These are phyloP conservation scores for Ophiostoma ips DNA, from an alignment of 2,329 filamentous ascomycete species.

Conservation along the genomic window DNA sequence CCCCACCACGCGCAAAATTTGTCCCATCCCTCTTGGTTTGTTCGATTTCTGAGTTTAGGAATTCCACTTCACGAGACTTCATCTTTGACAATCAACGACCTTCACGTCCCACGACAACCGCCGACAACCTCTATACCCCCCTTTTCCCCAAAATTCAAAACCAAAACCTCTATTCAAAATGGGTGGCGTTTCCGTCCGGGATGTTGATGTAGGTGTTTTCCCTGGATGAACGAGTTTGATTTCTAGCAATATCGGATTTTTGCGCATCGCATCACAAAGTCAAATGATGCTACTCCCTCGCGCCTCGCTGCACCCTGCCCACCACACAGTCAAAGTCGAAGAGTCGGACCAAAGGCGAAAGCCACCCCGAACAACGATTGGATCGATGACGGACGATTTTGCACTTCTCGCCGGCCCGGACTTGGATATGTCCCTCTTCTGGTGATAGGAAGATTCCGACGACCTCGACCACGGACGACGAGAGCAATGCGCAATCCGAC, in stretches of 20 bases:
- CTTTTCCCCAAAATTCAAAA: conserved; percentile 1
- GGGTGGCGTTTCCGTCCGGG: conserved; percentile 68
- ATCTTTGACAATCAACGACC: conserved; percentile 3
- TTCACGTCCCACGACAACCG: conserved; percentile 8
- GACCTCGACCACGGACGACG: neutral
- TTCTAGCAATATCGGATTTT: neutral
- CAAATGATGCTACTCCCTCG: neutral
- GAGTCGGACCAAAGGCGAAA: neutral
- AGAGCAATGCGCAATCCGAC: neutral
- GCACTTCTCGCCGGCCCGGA: neutral
- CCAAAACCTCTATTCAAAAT: conserved; percentile 38
- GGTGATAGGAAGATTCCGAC: neutral
- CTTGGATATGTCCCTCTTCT: neutral
- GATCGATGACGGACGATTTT: neutral
- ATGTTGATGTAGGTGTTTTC: conserved; percentile 60
- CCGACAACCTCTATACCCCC: conserved; percentile 2
- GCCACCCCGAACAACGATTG: neutral
- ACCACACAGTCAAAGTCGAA: neutral
- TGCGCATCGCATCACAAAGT: conserved; percentile 3
- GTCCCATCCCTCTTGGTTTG: neutral
- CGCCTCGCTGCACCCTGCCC: neutral
- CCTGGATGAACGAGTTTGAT: conserved; percentile 10
- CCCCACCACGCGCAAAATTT: conserved; percentile 1
- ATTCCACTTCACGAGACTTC: neutral
- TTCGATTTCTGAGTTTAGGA: neutral